Evolutionary conservation across 2,329 filamentous ascomycete species (phyloP).

Genomic region (Dryadomyces sulphureus): DNA sequence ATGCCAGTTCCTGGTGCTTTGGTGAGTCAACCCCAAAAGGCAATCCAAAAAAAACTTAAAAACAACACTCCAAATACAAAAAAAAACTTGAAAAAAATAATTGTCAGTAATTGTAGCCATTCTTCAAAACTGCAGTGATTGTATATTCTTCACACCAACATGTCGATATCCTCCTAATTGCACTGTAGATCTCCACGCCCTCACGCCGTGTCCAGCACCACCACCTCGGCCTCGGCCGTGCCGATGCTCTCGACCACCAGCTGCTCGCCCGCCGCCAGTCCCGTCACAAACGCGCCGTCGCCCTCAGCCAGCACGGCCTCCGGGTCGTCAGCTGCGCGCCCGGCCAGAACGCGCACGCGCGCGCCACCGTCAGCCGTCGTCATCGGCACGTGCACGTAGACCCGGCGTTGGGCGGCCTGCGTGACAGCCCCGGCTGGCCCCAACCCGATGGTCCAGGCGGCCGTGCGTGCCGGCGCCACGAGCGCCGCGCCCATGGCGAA

Average conservation of each 20-base stretch:
- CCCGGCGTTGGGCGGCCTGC: slow-evolving; percentile 45
- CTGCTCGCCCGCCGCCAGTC: slow-evolving; percentile 48
- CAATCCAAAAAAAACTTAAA: too few relatives aligned
- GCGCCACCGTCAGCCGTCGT: slow-evolving; percentile 28
- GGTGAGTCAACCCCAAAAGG: too few relatives aligned
- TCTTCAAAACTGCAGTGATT: neutral
- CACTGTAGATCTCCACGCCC: too few relatives aligned
- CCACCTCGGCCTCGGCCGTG: slow-evolving; percentile 53
- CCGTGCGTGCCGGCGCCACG: slow-evolving; percentile 43
- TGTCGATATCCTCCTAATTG: neutral
- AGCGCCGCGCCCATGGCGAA: slow-evolving; percentile 70
- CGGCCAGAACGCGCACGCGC: slow-evolving; percentile 49
- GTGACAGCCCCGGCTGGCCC: slow-evolving; percentile 37
- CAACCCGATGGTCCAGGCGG: slow-evolving; percentile 54
- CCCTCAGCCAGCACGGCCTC: slow-evolving; percentile 52
- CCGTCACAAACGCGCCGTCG: slow-evolving; percentile 44
- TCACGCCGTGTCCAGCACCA: slow-evolving; percentile 49
- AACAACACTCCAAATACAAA: too few relatives aligned
- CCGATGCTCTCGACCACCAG: slow-evolving; percentile 53
- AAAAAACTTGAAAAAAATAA: neutral
- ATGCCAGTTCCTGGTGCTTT: too few relatives aligned
- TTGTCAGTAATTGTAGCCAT: neutral
- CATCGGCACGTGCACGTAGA: slow-evolving; percentile 73
- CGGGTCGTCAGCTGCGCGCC: slow-evolving; percentile 44
- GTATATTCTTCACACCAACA: neutral